Conservation (phyloP, 2,329 filamentous ascomycete species). For the Aspergillus melleus region DNA sequence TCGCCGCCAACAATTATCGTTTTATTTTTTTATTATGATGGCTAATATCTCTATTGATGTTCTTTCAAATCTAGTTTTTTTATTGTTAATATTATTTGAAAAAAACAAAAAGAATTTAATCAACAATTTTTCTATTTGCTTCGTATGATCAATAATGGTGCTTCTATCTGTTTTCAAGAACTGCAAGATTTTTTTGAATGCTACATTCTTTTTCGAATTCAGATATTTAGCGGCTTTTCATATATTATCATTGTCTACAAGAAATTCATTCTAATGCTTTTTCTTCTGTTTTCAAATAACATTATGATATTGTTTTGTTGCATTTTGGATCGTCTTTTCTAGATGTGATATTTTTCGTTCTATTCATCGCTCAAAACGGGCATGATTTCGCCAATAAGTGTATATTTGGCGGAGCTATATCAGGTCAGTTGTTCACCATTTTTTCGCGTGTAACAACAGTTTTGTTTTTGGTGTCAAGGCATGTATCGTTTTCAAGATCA, state of each 20-base stretch:
- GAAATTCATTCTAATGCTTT: slow-evolving; percentile 26
- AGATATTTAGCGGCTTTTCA: slow-evolving; percentile 27
- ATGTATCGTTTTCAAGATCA: slow-evolving; percentile 14
- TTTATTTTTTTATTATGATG: slow-evolving; percentile 25
- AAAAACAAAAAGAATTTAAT: slow-evolving; percentile 17
- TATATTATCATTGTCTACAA: slow-evolving; percentile 26
- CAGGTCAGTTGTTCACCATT: slow-evolving; percentile 25
- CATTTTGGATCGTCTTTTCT: too few species aligned
- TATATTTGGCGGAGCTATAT: slow-evolving; percentile 15
- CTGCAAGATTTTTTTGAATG: slow-evolving; percentile 17
- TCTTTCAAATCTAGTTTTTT: slow-evolving; percentile 6
- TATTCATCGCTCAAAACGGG: neutral
- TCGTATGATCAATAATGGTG: slow-evolving; percentile 13
- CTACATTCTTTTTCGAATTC: slow-evolving; percentile 17
- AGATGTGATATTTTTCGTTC: slow-evolving; percentile 22
- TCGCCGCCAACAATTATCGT: slow-evolving; percentile 9
- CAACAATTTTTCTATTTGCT: slow-evolving; percentile 17
- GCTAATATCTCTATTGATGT: slow-evolving; percentile 7
- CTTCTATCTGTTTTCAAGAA: slow-evolving; percentile 17
- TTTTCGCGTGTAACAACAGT: slow-evolving; percentile 21
- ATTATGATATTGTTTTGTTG: slow-evolving; percentile 21
- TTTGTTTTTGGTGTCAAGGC: slow-evolving; percentile 18
- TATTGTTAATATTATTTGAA: slow-evolving; percentile 15
- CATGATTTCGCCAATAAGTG: slow-evolving; percentile 2
- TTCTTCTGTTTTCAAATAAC: slow-evolving; percentile 25